Conservation (phyloP, 1,139 yeast genomes). For the Candida albicans region DNA sequence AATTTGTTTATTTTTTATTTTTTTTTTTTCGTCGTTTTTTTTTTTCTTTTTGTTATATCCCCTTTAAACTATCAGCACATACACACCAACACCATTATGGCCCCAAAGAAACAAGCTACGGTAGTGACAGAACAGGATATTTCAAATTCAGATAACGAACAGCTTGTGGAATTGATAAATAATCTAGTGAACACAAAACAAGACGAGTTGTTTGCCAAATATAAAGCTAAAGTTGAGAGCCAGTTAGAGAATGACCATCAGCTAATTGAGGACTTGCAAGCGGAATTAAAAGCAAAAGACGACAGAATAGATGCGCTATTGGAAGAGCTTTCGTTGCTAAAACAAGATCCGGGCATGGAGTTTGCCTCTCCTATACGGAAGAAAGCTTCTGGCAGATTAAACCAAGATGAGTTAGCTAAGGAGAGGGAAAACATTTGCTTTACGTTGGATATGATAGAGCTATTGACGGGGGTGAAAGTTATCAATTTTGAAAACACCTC, state of each 20-base stretch:
- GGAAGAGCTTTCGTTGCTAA: constrained; percentile 9
- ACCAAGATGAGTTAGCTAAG: constrained; percentile 35
- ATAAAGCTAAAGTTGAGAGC: constrained; percentile 26
- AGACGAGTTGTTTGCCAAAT: constrained; percentile 34
- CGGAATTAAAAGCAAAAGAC: constrained; percentile 29
- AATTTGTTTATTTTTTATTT: neutral
- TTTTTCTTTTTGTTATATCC: neutral
- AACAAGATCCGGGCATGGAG: constrained; percentile 3
- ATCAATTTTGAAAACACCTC: constrained; percentile 49
- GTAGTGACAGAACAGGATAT: constrained; percentile 34
- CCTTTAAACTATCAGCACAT: constrained; percentile 1
- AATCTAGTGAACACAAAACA: constrained; percentile 35
- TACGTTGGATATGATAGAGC: constrained; percentile 55
- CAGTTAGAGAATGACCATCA: constrained; percentile 32
- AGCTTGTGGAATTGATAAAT: constrained; percentile 33
- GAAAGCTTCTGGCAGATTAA: constrained; percentile 18
- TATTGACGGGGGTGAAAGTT: constrained; percentile 56
- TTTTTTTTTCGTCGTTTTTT: neutral
- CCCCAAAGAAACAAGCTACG: constrained; percentile 1
- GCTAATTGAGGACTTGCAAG: constrained; percentile 27
- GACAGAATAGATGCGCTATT: constrained; percentile 25
- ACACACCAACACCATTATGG: constrained; percentile 1
- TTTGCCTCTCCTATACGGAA: constrained; percentile 41
- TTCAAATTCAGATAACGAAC: constrained; percentile 24
- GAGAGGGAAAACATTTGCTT: constrained; percentile 49